Evolutionary conservation across 2,329 filamentous ascomycete genomes (phyloP), one percentile per base, ranked within the genome.

Genomic region (Diaporthe destruens): DNA sequence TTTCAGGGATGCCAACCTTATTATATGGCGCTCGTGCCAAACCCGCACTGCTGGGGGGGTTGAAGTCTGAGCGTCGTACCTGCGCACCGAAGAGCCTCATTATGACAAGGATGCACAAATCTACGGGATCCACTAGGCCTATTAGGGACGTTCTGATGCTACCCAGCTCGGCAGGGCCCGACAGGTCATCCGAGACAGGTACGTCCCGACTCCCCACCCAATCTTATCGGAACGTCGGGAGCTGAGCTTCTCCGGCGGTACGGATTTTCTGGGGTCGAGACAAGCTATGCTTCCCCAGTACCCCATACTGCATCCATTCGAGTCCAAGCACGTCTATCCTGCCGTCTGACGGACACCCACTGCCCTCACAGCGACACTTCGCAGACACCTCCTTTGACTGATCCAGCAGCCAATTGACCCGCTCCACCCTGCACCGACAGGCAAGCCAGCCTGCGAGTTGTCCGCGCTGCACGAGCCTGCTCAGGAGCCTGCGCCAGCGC

Each of bases 161-260:
- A 66, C 61, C 61, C 47, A 66, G 61, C 44, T 70, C 68, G 68
- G 68, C 34, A 61, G 55, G 55, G 34, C 68, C 68, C 68, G 68
- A 59, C 32, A 39, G 61, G n/a, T n/a, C n/a, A 66, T 66, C 61
- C 51, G 47, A 66, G 61, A 66, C 61, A 66, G 61, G 47, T 55
- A 34, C 66, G 34, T 39, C 42, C 55, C 44, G 34, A 53, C 23
- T 49, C 42, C 68, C 44, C 36, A 42, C 68, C 42, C 34, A 49
- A 3, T 18, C n/a, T 6, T 18, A 25, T 39, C 68, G 68, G 68
- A 57, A 44, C 16, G n/a, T 70, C 68, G 68, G 68, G 57, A 70
- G 55, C 44, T 61, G 55, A 70, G 55, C 68, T 70, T 57, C 53
- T 70, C 68, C 68, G 68, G 47, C 55, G 32, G 53, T 34, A 53